phyloP scores from a whole-genome alignment of 2,329 filamentous ascomycete species.

The Venturia nashicola region DNA sequence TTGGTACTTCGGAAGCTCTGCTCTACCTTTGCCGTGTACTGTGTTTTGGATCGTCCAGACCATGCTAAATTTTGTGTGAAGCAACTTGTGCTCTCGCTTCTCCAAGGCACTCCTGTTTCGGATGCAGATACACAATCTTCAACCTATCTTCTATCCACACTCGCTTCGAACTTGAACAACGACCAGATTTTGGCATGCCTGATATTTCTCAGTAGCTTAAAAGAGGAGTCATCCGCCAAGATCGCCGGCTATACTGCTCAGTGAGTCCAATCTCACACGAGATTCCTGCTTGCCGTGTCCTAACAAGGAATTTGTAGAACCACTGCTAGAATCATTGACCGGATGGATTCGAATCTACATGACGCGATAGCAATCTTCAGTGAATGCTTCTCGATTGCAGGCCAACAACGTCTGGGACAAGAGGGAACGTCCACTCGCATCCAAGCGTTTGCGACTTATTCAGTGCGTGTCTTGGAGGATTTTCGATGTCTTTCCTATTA shows the following conservation, averaged over 20 bases:
- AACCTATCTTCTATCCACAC: neutral
- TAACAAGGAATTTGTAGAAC: neutral
- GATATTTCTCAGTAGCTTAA: neutral
- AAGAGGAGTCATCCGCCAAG: conserved; percentile 1
- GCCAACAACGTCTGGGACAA: neutral
- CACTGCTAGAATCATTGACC: neutral
- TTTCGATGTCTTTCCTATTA: neutral
- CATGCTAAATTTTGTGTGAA: neutral
- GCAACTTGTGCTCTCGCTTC: neutral
- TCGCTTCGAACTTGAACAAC: neutral
- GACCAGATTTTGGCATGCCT: neutral
- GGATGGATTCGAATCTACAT: conserved; percentile 1
- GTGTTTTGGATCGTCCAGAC: neutral
- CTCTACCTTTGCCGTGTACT: conserved; percentile 6
- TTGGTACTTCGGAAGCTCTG: conserved; percentile 7
- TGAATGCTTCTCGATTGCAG: neutral
- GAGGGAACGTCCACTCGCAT: neutral
- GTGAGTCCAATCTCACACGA: neutral
- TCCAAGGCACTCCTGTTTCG: neutral
- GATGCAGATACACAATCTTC: neutral
- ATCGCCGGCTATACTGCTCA: neutral
- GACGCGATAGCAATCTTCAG: conserved; percentile 1
- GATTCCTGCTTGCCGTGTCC: neutral
- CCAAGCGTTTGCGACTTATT: conserved; percentile 13
- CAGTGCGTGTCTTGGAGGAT: conserved; percentile 21